Evolutionary conservation across 2,329 filamentous ascomycete species (phyloP).

Genomic region (Didymella glomerata): DNA sequence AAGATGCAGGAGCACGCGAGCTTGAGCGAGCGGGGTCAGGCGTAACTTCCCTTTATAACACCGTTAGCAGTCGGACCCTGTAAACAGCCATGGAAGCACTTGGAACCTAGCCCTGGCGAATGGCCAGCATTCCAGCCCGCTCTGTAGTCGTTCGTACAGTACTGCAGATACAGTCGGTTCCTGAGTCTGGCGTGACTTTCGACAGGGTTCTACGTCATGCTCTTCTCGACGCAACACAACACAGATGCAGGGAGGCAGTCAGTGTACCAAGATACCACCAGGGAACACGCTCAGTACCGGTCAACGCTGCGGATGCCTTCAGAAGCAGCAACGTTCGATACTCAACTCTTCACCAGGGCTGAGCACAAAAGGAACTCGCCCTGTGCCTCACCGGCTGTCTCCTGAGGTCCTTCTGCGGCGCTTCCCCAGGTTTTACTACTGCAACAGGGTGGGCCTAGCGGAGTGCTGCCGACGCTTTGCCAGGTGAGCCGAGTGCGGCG

Average conservation of each 20-base stretch:
- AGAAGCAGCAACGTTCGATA: neutral
- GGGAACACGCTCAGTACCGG: neutral
- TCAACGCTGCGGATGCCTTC: neutral
- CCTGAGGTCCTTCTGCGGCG: conserved; percentile 17
- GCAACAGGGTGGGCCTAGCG: conserved; percentile 16
- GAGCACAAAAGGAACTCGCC: conserved; percentile 7
- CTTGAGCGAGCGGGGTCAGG: conserved; percentile 22
- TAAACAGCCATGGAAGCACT: conserved; percentile 13
- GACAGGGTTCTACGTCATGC: conserved; percentile 15
- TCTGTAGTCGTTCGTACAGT: neutral
- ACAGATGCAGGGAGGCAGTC: neutral
- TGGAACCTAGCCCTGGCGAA: conserved; percentile 17
- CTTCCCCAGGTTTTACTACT: conserved; percentile 24
- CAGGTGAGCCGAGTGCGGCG: conserved; percentile 6
- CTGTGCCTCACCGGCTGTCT: conserved; percentile 1
- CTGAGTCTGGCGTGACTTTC: conserved; percentile 5
- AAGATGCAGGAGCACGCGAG: conserved; percentile 24
- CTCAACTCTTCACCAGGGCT: neutral
- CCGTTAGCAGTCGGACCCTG: conserved; percentile 16
- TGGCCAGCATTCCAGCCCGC: conserved; percentile 11
- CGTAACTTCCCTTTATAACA: conserved; percentile 22
- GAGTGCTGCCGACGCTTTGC: conserved; percentile 15
- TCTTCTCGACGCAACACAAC: neutral
- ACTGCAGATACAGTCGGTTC: conserved; percentile 8
- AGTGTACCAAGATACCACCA: neutral